Base-by-base conservation (phyloP, 2,329 filamentous ascomycete genomes). In the Ceratocystis albifundus region DNA sequence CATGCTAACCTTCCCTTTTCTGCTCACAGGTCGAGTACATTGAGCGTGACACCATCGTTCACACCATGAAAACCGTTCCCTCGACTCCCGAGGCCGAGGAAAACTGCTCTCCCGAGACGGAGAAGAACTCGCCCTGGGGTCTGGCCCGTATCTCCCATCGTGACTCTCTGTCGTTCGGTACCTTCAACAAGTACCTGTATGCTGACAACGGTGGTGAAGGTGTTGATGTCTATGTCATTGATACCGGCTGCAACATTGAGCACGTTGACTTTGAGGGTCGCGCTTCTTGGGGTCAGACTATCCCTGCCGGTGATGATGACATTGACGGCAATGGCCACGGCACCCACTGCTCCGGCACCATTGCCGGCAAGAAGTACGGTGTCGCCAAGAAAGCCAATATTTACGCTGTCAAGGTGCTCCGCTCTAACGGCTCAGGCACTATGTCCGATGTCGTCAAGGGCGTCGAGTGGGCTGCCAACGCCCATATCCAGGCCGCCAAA, bases 371-470 rank as follows among this genome's bases (percentile, higher is more conserved):
- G 86, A 96, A 96, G 82, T 99, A 96, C 75, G 94, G 94, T 84
- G 94, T 99, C 70, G 93, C 94, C 76, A 99, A 99, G 88, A 96
- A 97, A 85, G 94, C 95, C 75, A 86, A 90, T 72, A 82, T 99
- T 77, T 92, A 95, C 74, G 94, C 94, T 70, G 92, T 99, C 82
- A 99, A 99, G 87, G 94, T 99, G 50, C 88, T 99, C 72, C 86
- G 88, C 76, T 96, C 93, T 73, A 99, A 96, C 78, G 94, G 94
- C 73, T 96, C 93, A 62, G 94, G 94, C 73, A 92, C 90, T 76
- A 99, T 99, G 95, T 92, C 92, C 67, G 94, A 99, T 75, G 94
- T 99, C 72, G 90, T 99, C 74, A 96, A 96, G 82, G 94, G 94
- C 76, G 94, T 99, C 70, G 93, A 99, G 80, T 97, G 85, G 80